Percentiles rank a stretch among this genome's conserved stretches.
Conservation (phyloP, 176 grass and related monocot genomes). For the Olyra latifolia region DNA sequence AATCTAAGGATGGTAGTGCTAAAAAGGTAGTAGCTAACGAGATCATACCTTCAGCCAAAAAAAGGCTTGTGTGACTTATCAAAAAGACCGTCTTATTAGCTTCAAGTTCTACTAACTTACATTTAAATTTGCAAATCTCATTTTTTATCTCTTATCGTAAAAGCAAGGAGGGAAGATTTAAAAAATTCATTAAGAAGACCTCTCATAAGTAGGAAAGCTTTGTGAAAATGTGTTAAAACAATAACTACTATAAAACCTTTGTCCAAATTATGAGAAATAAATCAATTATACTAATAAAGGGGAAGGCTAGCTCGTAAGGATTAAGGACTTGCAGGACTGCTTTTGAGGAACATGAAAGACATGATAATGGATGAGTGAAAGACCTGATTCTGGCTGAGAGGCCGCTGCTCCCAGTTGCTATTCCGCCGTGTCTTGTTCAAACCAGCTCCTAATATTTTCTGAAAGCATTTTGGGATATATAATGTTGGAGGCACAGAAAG, state of each 20-base stretch:
- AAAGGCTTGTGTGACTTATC: background rate
- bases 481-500: background rate
- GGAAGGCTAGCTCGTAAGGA: background rate
- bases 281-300: background rate
- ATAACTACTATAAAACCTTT: background rate
- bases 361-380: background rate
- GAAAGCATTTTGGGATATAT: slow-evolving; percentile 21
- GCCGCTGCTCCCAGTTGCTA: slow-evolving; percentile 92
- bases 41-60: background rate
- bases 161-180: background rate
- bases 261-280: slow-evolving; percentile 12
- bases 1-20: background rate
- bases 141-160: background rate
- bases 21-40: background rate
- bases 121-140: background rate
- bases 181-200: background rate
- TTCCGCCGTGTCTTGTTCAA: slow-evolving; percentile 84
- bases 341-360: slow-evolving; percentile 1
- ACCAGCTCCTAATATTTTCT: slow-evolving; percentile 90
- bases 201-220: background rate
- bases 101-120: background rate
- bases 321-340: slow-evolving; percentile 6
- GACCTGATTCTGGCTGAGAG: slow-evolving; percentile 87
- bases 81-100: background rate
- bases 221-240: background rate